Evolutionary conservation across 768 basidiomycete species (phyloP).

Genomic region (Phanerochaete sordida): DNA sequence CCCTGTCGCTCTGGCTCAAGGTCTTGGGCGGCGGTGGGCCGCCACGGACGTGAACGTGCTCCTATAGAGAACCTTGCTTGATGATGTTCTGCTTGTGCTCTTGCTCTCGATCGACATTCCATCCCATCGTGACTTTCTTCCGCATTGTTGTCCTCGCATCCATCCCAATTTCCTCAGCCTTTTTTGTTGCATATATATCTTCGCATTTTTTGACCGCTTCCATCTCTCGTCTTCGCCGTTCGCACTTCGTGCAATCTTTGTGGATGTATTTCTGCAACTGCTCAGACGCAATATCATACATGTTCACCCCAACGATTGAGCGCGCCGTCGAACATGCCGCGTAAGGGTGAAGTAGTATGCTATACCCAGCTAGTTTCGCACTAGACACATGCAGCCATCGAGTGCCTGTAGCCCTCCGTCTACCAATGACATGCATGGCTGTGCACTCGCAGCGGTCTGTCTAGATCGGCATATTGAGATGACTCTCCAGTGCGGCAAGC

Average conservation of each 20-base stretch:
- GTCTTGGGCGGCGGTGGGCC: constrained; percentile 11
- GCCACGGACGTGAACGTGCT: neutral
- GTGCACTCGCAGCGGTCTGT: too few species aligned
- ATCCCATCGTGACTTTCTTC: neutral
- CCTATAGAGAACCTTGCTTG: neutral
- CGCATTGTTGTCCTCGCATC: neutral
- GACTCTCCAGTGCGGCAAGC: too few species aligned
- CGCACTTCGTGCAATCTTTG: neutral
- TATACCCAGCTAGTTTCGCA: too few species aligned
- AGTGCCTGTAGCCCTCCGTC: too few species aligned
- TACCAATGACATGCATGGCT: too few species aligned
- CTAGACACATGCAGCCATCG: too few species aligned
- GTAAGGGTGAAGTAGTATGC: too few species aligned
- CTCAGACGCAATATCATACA: too few species aligned
- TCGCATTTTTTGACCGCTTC: neutral
- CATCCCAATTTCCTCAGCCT: neutral
- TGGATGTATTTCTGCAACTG: too few species aligned
- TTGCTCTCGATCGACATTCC: neutral
- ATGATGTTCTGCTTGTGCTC: neutral
- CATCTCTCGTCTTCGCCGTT: neutral
- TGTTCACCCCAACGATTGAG: too few species aligned
- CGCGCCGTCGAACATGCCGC: too few species aligned
- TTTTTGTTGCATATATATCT: neutral
- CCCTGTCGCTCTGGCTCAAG: constrained; percentile 21
- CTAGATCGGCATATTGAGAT: too few species aligned